Conservation (phyloP, 75 land plant genomes). For the Cupressus sempervirens region DNA sequence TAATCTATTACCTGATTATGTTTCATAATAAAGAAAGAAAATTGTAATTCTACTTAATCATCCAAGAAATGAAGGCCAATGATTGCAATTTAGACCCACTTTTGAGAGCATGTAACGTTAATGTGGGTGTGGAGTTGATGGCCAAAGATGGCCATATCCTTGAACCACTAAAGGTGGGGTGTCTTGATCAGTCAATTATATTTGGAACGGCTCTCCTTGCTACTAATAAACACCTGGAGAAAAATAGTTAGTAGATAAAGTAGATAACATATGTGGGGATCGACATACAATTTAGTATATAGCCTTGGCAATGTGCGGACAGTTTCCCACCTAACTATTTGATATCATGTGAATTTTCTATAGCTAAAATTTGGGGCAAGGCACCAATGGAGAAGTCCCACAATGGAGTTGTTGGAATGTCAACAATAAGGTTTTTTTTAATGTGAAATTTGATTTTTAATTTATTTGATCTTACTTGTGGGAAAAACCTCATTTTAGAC, state of each 20-base stretch:
- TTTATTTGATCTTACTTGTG: too few species aligned
- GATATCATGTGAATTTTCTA: neutral
- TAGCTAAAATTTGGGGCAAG: constrained; percentile 31
- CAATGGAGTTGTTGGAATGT: constrained; percentile 33
- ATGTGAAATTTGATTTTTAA: too few species aligned
- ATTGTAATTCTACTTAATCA: neutral
- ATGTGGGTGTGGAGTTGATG: constrained; percentile 34
- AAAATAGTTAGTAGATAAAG: too few species aligned
- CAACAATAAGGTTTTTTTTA: constrained; percentile 38
- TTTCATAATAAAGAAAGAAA: neutral
- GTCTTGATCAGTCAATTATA: neutral
- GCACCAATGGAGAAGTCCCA: constrained; percentile 14
- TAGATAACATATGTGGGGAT: too few species aligned
- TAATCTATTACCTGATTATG: neutral
- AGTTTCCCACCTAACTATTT: neutral
- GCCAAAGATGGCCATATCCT: constrained; percentile 58
- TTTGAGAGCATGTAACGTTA: constrained; percentile 48
- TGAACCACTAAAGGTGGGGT: constrained; percentile 51
- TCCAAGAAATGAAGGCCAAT: constrained; percentile 54
- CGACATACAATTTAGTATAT: too few species aligned
- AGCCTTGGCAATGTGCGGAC: neutral
- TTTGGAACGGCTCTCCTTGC: neutral
- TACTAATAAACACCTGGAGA: neutral
- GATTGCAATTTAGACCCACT: constrained; percentile 51
- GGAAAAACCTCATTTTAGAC: too few species aligned